Base-by-base conservation (phyloP, 192 early-diverging fungal species). In the Backusella australiensis region DNA sequence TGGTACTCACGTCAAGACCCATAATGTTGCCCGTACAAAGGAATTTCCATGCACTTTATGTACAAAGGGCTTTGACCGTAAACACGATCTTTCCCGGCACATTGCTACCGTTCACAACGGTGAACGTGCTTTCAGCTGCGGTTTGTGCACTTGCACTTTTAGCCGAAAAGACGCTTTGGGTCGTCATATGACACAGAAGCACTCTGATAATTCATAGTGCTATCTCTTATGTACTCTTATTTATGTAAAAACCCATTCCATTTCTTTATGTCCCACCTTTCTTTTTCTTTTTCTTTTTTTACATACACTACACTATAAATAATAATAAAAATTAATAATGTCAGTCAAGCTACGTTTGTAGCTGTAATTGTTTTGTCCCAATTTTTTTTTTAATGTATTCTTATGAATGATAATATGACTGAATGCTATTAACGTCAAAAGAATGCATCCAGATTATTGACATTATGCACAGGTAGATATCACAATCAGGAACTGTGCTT, bases 11-110 rank as follows among this genome's bases (percentile, higher is more conserved):
- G 82, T 90, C 72, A 81, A 88, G 44, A 91, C 90, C 11, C 95
- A 96, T 82, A 82, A 89, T 73, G 80, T 85, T 19, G 69, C 80
- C 74, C 84, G 86, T 21, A 81, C 86, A 8, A 83, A 91, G 71
- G 86, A 85, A 41, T 94, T 87, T 82, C 77, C 84, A 34, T 91
- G 90, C 74, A 72, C 83, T 11, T 69, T 80, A 17, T 96, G 95
- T 83, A 59, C 73, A 21, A 86, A 88, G 59, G 83, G 90, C 1
- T 96, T 96, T 72, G 88, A 89, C 0, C 84, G 95, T 29, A 91
- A 93, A 44, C 92, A 96, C 71, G 94, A 96, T 78, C 79, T 93
- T 17, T 83, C 89, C 38, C 86, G 94, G 29, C 95, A 96, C 46
- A 80, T 85, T 34, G 80, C 79, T n/a, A 84, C 85, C 1, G 90